A percentile compares a stretch with the other conserved stretches of the same genome.
These are phyloP conservation scores for Debaryomyces hansenii DNA, from an alignment of 805 yeast species.

Conservation along the genomic window DNA sequence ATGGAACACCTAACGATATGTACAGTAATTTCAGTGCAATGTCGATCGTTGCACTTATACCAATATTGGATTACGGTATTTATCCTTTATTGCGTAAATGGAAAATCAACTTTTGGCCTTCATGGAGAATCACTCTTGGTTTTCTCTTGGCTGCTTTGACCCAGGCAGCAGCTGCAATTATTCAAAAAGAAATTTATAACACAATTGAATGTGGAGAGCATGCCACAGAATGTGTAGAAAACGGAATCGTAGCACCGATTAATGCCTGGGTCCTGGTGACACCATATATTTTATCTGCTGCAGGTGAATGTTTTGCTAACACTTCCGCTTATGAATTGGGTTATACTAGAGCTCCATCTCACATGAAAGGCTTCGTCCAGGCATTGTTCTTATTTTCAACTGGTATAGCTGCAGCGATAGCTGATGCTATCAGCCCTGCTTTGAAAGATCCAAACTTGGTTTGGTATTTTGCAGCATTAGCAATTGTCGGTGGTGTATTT, in stretches of 20 bases:
- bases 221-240: constrained; percentile 37
- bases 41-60: constrained; percentile 51
- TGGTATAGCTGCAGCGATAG: constrained; percentile 51
- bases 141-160: constrained; percentile 48
- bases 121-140: constrained; percentile 47
- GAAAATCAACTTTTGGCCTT: constrained; percentile 43
- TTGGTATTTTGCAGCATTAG: constrained; percentile 43
- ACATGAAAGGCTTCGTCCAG: constrained; percentile 52
- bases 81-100: constrained; percentile 48
- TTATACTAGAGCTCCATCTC: constrained; percentile 50
- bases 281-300: constrained; percentile 43
- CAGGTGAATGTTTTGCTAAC: constrained; percentile 53
- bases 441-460: constrained; percentile 42
- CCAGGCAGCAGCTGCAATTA: constrained; percentile 49
- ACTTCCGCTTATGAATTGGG: constrained; percentile 56
- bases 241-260: constrained; percentile 21
- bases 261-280: constrained; percentile 29
- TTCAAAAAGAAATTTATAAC: constrained; percentile 48
- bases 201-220: constrained; percentile 54
- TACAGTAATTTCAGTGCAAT: constrained; percentile 55
- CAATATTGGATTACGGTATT: constrained; percentile 47
- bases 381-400: constrained; percentile 44
- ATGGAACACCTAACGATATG: constrained; percentile 58
- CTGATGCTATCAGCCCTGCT: constrained; percentile 43
- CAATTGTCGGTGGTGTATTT: constrained; percentile 32